Evolutionary conservation across 495 filamentous ascomycete species (phyloP), one percentile per base, ranked within the genome.

Genomic region (Cryomyces antarcticus): DNA sequence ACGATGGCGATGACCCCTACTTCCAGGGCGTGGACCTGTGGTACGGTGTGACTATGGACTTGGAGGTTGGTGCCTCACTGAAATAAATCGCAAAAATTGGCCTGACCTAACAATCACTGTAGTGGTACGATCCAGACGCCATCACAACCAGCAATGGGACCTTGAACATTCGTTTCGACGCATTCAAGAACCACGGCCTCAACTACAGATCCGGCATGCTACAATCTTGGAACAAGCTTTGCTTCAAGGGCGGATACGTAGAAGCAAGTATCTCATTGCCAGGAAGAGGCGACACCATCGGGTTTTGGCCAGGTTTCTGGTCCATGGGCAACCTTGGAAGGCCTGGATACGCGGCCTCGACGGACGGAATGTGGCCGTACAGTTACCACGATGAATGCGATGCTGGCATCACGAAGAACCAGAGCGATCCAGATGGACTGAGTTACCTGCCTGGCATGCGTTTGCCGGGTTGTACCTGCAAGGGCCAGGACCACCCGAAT

Each of bases 221-320:
- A 6, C 79, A 85, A 47, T 80, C 73, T 28, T 86, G 80, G 80
- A 86, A 85, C 56, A 73, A 83, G 52, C 47, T 84, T 37, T 84
- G 80, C 55, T 81, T 83, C 57, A 80, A 75, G 40, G 80, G 80
- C 12, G 80, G 80, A 10, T 65, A 75, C 34, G 57, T 85, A n/a
- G 80, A 86, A 61, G 80, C 80, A 9, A 80, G 76, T 49, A 70
- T 81, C 30, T 87, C 81, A 1, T 63, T 85, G 6, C 80, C 80
- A 5, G 80, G 80, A 13, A 54, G 66, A 30, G 80, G 80, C 5
- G 73, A 82, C 36, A 66, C 71, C 28, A 62, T 72, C 28, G 78
- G 80, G 13, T 78, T 83, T 57, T 85, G 80, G 80, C 80, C 80
- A 43, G 80, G 80, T 50, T 81, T 82, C 58, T 86, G 80, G 80